Evolutionary conservation across 2,329 filamentous ascomycete species (phyloP).

Genomic region (Aspergillus jensenii): DNA sequence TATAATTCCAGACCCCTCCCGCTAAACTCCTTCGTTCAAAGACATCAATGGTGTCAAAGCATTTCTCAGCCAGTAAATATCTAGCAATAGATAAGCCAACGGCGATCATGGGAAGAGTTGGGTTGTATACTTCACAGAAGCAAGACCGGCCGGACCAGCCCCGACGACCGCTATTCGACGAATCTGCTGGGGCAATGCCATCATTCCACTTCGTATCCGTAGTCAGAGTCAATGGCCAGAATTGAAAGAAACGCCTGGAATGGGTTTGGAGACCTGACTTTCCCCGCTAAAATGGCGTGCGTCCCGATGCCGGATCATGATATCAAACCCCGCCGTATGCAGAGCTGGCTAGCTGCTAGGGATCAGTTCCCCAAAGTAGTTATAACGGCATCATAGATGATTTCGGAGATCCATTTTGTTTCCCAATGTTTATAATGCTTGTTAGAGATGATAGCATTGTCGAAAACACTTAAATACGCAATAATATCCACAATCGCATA

Average conservation of each 20-base stretch:
- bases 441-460: background rate
- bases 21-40: slow-evolving; percentile 77
- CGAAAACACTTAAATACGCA: background rate
- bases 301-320: slow-evolving; percentile 1
- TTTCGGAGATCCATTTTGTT: background rate
- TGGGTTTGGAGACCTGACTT: background rate
- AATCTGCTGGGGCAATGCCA: slow-evolving; percentile 26
- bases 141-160: slow-evolving; percentile 76
- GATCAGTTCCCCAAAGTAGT: background rate
- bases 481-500: background rate
- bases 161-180: slow-evolving; percentile 71
- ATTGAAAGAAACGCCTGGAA: background rate
- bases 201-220: slow-evolving; percentile 1
- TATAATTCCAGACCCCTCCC: slow-evolving; percentile 88
- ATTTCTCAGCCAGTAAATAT: slow-evolving; percentile 71
- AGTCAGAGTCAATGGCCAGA: background rate
- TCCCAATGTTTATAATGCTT: background rate
- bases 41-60: slow-evolving; percentile 69
- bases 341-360: background rate
- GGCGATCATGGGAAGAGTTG: background rate
- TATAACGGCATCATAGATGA: background rate
- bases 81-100: slow-evolving; percentile 36
- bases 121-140: slow-evolving; percentile 65
- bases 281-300: background rate
- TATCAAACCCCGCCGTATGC: background rate